A percentile compares a stretch with the other conserved stretches of the same genome.
phyloP scores from a whole-genome alignment of 23 red algal genomes.

The Chondrus crispus region DNA sequence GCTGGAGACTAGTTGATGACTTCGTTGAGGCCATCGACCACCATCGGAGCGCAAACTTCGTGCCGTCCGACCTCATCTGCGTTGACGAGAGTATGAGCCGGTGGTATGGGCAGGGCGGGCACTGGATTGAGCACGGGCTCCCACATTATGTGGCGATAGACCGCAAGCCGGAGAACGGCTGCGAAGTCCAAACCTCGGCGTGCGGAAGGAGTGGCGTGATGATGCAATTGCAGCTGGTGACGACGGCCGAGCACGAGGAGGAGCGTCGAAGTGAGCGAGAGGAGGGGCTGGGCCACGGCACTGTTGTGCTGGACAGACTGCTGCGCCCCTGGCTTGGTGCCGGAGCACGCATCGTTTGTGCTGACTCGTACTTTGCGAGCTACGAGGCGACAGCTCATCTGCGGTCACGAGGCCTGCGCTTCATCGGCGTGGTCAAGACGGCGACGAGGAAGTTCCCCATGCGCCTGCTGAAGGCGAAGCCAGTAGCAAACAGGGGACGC shows the following conservation, averaged over 20 bases:
- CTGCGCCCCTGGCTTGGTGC: neutral
- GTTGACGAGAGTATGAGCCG: neutral
- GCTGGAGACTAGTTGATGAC: neutral
- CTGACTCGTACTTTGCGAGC: neutral
- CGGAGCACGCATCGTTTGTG: neutral
- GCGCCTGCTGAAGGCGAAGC: neutral
- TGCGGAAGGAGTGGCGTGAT: constrained; percentile 24
- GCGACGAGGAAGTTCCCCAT: neutral
- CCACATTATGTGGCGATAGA: neutral
- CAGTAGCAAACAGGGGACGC: neutral
- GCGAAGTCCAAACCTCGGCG: neutral
- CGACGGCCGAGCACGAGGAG: neutral
- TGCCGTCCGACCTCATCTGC: neutral
- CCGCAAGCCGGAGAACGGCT: constrained; percentile 28
- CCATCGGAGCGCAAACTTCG: neutral
- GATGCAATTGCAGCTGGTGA: neutral
- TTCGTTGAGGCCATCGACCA: neutral
- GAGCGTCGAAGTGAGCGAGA: too few species aligned
- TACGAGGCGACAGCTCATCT: neutral
- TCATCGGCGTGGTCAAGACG: constrained; percentile 29
- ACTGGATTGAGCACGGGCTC: neutral
- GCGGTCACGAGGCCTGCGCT: neutral
- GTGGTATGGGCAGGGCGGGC: neutral
- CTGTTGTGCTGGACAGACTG: neutral
- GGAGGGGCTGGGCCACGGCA: neutral